These are phyloP conservation scores for Pinus tabuliformis DNA, from an alignment of 75 land plant species.

Conservation along the genomic window DNA sequence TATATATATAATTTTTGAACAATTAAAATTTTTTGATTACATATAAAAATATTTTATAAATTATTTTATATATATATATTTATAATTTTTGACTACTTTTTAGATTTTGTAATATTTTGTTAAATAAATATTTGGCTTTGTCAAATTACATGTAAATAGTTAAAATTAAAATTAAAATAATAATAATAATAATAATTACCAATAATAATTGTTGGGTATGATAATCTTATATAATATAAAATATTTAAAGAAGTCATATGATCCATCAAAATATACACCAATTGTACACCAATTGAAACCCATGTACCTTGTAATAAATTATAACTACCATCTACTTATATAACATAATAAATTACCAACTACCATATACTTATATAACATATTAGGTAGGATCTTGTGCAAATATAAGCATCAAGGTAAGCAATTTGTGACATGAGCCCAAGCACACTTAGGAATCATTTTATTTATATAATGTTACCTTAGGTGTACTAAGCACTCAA, in stretches of 20 bases:
- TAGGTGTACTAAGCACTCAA: constrained; percentile 90
- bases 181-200: no score
- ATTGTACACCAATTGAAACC: constrained; percentile 99
- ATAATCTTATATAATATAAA: no score
- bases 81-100: no score
- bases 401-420: neutral
- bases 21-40: no score
- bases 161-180: no score
- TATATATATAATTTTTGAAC: no score
- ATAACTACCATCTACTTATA: neutral
- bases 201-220: no score
- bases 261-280: constrained; percentile 96
- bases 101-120: no score
- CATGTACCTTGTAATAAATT: constrained; percentile 66
- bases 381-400: neutral
- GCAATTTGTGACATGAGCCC: neutral
- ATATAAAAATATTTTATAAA: no score
- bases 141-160: no score
- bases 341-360: neutral
- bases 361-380: neutral
- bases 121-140: no score
- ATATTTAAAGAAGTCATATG: constrained; percentile 40
- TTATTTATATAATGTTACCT: constrained; percentile 33
- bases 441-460: neutral
- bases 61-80: no score